phyloP scores from a whole-genome alignment of 768 basidiomycete genomes.

The Goffeauzyma gilvescens region DNA sequence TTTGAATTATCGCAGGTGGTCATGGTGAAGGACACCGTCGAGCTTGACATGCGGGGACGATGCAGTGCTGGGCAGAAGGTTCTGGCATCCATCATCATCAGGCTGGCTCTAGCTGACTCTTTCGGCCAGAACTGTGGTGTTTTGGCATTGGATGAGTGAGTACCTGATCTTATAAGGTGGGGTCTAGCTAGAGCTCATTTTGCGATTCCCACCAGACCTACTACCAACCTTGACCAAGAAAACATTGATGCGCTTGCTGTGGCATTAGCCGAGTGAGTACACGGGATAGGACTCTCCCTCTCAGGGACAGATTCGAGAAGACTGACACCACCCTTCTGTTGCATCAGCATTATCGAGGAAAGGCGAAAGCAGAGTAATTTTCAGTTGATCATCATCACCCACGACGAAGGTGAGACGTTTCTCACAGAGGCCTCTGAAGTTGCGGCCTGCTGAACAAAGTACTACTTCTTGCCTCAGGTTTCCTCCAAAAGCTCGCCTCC shows the following conservation, averaged over 20 bases:
- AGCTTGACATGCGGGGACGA: constrained; percentile 98
- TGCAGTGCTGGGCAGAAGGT: constrained; percentile 92
- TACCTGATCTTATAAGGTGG: too few relatives aligned
- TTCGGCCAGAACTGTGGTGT: constrained; percentile 97
- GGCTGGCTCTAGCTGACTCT: constrained; percentile 87
- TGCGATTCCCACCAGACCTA: constrained; percentile 38
- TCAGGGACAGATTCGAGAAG: too few relatives aligned
- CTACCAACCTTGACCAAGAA: constrained; percentile 86
- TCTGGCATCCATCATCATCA: constrained; percentile 91
- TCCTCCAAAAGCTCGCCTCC: constrained; percentile 74
- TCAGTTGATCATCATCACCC: constrained; percentile 69
- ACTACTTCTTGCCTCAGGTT: constrained; percentile 33
- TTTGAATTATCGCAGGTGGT: constrained; percentile 47
- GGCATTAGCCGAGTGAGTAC: constrained; percentile 78
- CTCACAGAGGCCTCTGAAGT: neutral
- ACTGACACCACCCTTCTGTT: too few relatives aligned
- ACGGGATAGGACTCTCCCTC: too few relatives aligned
- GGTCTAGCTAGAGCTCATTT: too few relatives aligned
- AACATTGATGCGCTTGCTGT: constrained; percentile 86
- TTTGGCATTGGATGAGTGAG: constrained; percentile 71
- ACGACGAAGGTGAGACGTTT: constrained; percentile 52
- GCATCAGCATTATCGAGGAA: constrained; percentile 74
- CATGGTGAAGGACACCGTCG: constrained; percentile 97
- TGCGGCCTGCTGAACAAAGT: neutral
- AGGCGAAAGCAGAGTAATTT: constrained; percentile 75